Conservation (phyloP, 257 asterid genomes). For the Agastache rugosa region DNA sequence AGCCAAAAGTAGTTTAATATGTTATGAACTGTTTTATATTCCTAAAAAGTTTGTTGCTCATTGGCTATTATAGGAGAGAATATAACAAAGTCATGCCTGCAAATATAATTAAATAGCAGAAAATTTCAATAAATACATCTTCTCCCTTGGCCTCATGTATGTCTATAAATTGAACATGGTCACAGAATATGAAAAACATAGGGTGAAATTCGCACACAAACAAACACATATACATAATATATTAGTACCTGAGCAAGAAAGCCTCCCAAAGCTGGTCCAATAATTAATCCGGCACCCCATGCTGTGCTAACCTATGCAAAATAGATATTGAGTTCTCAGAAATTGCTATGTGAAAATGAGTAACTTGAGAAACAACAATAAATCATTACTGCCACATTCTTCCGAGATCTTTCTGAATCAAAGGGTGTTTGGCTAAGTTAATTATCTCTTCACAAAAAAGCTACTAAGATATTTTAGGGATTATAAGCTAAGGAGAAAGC, state of each 20-base stretch:
- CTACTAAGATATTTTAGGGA: too few species aligned
- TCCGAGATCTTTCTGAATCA: not conserved
- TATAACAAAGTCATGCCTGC: conserved; percentile 14
- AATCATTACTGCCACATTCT: not conserved
- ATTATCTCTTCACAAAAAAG: too few species aligned
- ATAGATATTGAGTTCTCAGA: conserved; percentile 24
- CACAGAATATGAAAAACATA: not conserved
- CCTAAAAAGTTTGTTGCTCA: not conserved
- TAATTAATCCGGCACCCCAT: conserved; percentile 83
- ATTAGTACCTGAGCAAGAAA: conserved; percentile 78
- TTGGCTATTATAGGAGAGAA: conserved; percentile 15
- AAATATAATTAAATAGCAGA: not conserved
- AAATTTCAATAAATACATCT: not conserved
- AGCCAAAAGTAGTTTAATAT: too few species aligned
- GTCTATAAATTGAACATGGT: not conserved
- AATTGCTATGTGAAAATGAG: conserved; percentile 7
- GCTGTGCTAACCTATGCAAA: conserved; percentile 73
- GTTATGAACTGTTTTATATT: conserved; percentile 2
- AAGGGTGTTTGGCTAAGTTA: not conserved
- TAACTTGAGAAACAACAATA: not conserved
- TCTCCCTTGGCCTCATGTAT: conserved; percentile 20
- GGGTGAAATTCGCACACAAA: not conserved
- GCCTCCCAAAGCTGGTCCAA: conserved; percentile 95
- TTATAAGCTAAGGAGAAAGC: too few species aligned
- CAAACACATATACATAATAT: not conserved